Base-by-base conservation (phyloP, 768 basidiomycete species). In the Coprinopsis sp. region DNA sequence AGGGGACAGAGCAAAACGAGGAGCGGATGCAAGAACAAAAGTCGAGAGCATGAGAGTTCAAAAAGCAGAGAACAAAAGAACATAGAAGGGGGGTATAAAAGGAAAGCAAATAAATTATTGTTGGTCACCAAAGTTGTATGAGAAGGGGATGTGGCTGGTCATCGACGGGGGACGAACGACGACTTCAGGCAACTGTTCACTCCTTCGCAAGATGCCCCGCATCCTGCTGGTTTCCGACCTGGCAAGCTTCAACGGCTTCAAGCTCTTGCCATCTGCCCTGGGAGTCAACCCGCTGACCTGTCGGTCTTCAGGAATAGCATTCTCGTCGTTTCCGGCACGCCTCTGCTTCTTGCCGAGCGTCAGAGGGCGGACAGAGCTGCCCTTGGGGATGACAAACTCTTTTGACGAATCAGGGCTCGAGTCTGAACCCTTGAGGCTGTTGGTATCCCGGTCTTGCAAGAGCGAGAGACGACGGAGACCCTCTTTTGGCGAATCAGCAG, bases 181-280 rank as follows among this genome's bases (percentile, higher is more conserved):
- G 23, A 84, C 79, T 31, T 76, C 71, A 25, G 83, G 82, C 24
- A 84, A 63, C 41, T 72, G 66, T 66, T 82, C 81, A 30, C 62
- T 64, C 61, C 73, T 73, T 56, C 79, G 69, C 52, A 83, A 70
- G 46, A 71, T 55, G 37, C 76, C 81, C 44, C 82, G 78, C 59
- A 76, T 62, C 63, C 79, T 83, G 58, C 69, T 72, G 27, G 84
- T 84, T 51, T 85, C 82, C 28, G 77, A 81, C 52, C 82, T 70
- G 37, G 67, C 68, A 49, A 87, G 77, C 52, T 68, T 76, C 54
- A 85, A 64, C 50, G 79, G 73, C 70, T 76, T 82, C 64, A 82
- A 54, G 54, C 72, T 70, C 61, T 71, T 75, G 62, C 63, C 71
- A 53, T 60, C 64, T 51, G 61, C 33, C 22, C 50, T 64, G 50